Percentiles rank a stretch among this genome's conserved stretches.
Conservation (phyloP, 1,284 basidiomycete species). For the Boletus semigastroideus region DNA sequence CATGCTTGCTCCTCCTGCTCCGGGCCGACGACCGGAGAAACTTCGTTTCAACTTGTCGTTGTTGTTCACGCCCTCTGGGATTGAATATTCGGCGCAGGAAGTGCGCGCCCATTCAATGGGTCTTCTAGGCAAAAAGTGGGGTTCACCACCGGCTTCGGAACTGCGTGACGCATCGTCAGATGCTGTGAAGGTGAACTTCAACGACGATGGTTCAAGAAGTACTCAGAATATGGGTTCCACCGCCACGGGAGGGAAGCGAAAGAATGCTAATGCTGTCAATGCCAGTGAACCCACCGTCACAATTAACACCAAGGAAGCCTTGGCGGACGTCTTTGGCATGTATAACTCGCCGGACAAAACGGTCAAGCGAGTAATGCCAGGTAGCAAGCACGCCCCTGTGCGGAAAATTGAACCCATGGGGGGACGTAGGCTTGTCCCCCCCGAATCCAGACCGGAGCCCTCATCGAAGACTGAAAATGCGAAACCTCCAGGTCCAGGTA, state of each 20-base stretch:
- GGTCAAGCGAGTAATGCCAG: slow-evolving; percentile 47
- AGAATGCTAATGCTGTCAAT: slow-evolving; percentile 31
- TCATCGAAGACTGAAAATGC: slow-evolving; percentile 38
- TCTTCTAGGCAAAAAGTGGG: slow-evolving; percentile 79
- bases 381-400: slow-evolving; percentile 70
- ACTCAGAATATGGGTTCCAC: slow-evolving; percentile 40
- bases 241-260: slow-evolving; percentile 36
- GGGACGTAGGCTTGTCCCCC: slow-evolving; percentile 22
- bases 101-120: slow-evolving; percentile 76
- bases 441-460: slow-evolving; percentile 25
- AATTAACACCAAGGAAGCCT: slow-evolving; percentile 86
- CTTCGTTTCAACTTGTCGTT: slow-evolving; percentile 64
- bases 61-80: slow-evolving; percentile 63
- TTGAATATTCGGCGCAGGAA: slow-evolving; percentile 74
- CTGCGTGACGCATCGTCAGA: slow-evolving; percentile 30
- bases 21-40: slow-evolving; percentile 70
- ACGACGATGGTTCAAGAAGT: slow-evolving; percentile 49
- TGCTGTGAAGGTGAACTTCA: slow-evolving; percentile 47
- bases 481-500: slow-evolving; percentile 43
- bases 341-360: slow-evolving; percentile 88
- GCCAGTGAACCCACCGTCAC: slow-evolving; percentile 64
- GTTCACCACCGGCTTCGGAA: slow-evolving; percentile 56
- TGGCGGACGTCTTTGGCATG: slow-evolving; percentile 92
- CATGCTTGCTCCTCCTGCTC: slow-evolving; percentile 64
- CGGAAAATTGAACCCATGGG: slow-evolving; percentile 54